Evolutionary conservation across 164 flowering plant species (phyloP), one percentile per base, ranked within the genome.

Genomic region (Hamamelis virginiana): DNA sequence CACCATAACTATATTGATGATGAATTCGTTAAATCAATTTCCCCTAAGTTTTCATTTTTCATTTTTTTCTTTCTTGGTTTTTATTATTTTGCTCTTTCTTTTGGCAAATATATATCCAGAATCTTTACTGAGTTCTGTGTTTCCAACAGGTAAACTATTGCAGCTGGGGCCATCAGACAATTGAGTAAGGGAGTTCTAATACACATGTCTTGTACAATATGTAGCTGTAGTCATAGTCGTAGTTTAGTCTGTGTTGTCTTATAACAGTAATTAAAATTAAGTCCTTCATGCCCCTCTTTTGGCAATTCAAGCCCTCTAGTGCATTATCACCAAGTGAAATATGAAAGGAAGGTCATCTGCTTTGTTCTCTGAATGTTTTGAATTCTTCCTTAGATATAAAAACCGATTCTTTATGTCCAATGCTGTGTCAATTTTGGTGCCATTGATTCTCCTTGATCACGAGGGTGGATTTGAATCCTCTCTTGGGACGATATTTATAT

Each of bases 181-280:
- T 2, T 50, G 45, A 66, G 51, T 50, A 22, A 25, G 62, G 59
- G 50, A 60, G 60, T 53, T 28, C 18, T 22, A 23, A 38, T 25
- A 53, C 45, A 46, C 58, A 18, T 58, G 59, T 45, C 63, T 62
- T 76, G 80, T 80, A 74, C 59, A 66, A 71, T 72, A 71, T 76
- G 76, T 76, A 74, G 77, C 70, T 64, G 25, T 66, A 66, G 59
- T 58, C 50, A 44, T 27, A 70, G 60, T 72, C 27, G 72, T 56
- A 69, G 68, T 65, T 41, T 27, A 70, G 60, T 72, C 27, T 76
- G 61, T 73, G 68, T 65, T 41, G 27, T 28, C 56, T 48, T 26
- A 14, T 19, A 52, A 11, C 33, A 52, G 16, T 33, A 5, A 21
- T 65, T 41, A 41, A 51, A 57, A 64, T 64, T 43, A 19, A 47